A percentile compares a stretch with the other conserved stretches of the same genome.
These are phyloP conservation scores for Rhizopogon vesiculosus DNA, from an alignment of 768 basidiomycete genomes.

Conservation along the genomic window DNA sequence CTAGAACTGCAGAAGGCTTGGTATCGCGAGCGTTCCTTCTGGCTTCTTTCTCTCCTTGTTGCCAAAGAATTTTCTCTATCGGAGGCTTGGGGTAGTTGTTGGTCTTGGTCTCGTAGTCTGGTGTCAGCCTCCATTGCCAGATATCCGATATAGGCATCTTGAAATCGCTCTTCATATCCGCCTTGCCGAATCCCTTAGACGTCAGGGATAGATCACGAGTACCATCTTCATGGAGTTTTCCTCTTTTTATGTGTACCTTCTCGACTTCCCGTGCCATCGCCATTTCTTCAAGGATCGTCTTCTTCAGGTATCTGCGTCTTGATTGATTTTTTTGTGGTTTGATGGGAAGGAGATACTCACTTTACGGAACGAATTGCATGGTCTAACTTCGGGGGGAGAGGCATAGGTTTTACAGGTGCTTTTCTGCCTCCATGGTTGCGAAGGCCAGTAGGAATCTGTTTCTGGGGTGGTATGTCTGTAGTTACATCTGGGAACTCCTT, in stretches of 20 bases:
- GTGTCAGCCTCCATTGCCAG: slow-evolving; percentile 7
- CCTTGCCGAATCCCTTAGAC: slow-evolving; percentile 1
- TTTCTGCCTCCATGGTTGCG: not conserved
- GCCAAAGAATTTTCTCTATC: not conserved
- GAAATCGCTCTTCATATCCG: not conserved
- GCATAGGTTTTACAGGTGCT: not conserved
- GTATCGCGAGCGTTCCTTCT: not conserved
- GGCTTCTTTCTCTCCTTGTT: not conserved
- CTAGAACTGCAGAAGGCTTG: not conserved
- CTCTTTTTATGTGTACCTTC: slow-evolving; percentile 12
- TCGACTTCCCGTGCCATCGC: slow-evolving; percentile 9
- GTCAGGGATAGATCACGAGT: not conserved
- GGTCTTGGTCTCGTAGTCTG: not conserved
- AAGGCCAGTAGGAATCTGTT: not conserved
- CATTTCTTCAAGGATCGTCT: slow-evolving; percentile 17
- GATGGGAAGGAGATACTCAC: not conserved
- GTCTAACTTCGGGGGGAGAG: slow-evolving; percentile 10
- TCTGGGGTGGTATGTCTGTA: not conserved
- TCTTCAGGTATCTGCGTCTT: slow-evolving; percentile 18
- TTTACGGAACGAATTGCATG: slow-evolving; percentile 15
- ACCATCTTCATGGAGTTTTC: slow-evolving; percentile 5
- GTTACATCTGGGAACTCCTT: slow-evolving; percentile 4
- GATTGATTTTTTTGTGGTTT: not conserved
- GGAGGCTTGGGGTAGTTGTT: slow-evolving; percentile 3
- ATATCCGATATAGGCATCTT: not conserved